These are phyloP conservation scores for Novakomyces olei DNA, from an alignment of 805 yeast genomes.

Conservation along the genomic window DNA sequence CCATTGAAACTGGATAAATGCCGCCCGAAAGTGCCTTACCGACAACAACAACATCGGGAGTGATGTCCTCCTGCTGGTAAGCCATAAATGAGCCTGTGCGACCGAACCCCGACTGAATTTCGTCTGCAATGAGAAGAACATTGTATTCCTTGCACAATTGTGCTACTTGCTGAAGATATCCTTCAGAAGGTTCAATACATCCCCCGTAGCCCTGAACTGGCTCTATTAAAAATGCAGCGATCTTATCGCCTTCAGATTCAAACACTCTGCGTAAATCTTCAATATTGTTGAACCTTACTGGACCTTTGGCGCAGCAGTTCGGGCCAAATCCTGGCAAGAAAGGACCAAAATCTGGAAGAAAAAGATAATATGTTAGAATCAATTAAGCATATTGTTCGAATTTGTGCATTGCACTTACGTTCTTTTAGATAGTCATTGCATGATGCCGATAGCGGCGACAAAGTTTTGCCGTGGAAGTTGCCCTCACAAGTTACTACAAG, in stretches of 20 bases:
- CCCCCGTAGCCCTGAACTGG: constrained; percentile 99
- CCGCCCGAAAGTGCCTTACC: constrained; percentile 96
- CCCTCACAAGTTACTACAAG: constrained; percentile 67
- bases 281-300: too few relatives aligned
- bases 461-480: constrained; percentile 90
- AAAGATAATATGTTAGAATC: constrained; percentile 70
- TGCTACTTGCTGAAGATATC: not conserved
- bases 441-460: constrained; percentile 86
- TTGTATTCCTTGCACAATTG: constrained; percentile 43
- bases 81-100: constrained; percentile 90
- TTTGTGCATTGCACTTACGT: constrained; percentile 73
- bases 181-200: not conserved
- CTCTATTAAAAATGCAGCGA: constrained; percentile 78
- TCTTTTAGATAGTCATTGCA: constrained; percentile 69
- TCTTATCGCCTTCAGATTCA: constrained; percentile 59
- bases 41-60: constrained; percentile 71
- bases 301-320: too few relatives aligned
- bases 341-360: too few relatives aligned
- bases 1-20: constrained; percentile 77
- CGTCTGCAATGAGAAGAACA: constrained; percentile 79
- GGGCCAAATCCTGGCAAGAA: too few relatives aligned
- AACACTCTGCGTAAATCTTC: constrained; percentile 74
- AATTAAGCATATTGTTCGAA: constrained; percentile 39
- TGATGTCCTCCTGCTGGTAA: constrained; percentile 62
- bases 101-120: constrained; percentile 92